These are phyloP conservation scores for Dichotomopilus funicola DNA, from an alignment of 2,329 filamentous ascomycete genomes.

Conservation along the genomic window DNA sequence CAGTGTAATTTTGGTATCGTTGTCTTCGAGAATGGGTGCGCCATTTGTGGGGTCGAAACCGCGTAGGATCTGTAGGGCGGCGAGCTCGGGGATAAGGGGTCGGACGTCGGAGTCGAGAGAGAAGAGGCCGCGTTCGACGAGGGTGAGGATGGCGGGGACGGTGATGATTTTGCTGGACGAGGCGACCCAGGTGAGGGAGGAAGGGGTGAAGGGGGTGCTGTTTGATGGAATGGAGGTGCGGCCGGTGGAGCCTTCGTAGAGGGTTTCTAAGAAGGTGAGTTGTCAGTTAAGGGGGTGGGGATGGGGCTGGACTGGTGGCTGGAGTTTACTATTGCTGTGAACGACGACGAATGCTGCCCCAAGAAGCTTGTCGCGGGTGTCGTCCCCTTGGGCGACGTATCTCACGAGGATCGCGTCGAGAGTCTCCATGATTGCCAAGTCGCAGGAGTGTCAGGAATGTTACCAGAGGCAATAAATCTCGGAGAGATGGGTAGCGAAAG, in stretches of 20 bases:
- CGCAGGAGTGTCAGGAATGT: too few relatives aligned
- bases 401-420: slow-evolving; percentile 25
- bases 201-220: slow-evolving; percentile 27
- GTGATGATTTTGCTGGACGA: slow-evolving; percentile 41
- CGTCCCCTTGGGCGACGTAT: slow-evolving; percentile 18
- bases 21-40: slow-evolving; percentile 33
- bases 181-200: slow-evolving; percentile 34
- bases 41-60: slow-evolving; percentile 27
- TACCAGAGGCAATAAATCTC: too few relatives aligned
- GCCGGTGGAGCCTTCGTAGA: slow-evolving; percentile 34
- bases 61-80: slow-evolving; percentile 28
- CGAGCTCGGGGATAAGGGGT: slow-evolving; percentile 30
- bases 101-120: slow-evolving; percentile 34
- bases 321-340: slow-evolving; percentile 21
- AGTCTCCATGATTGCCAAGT: too few relatives aligned
- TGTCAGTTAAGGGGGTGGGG: too few relatives aligned
- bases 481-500: too few relatives aligned
- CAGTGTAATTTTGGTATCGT: slow-evolving; percentile 34
- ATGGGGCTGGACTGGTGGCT: not conserved
- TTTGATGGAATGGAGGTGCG: slow-evolving; percentile 27
- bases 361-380: slow-evolving; percentile 27
- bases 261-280: slow-evolving; percentile 21
- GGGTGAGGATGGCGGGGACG: slow-evolving; percentile 32
- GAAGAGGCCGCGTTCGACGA: slow-evolving; percentile 33
- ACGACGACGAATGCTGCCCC: slow-evolving; percentile 27